A percentile compares a stretch with the other conserved stretches of the same genome.
phyloP scores from a whole-genome alignment of 225 moss, liverwort and hornwort genomes.

The Straminergon stramineum region DNA sequence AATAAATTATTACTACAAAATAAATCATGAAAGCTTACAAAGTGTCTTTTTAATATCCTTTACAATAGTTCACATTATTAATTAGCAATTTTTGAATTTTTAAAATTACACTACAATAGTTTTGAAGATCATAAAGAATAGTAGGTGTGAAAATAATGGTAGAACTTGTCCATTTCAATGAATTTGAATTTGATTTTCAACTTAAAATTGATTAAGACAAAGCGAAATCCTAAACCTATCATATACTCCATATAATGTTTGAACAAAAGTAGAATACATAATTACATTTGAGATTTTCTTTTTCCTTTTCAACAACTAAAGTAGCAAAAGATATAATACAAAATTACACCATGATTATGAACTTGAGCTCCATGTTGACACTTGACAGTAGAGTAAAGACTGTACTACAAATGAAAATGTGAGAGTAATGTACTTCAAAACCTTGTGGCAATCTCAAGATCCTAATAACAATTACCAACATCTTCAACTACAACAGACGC shows the following conservation, averaged over 20 bases:
- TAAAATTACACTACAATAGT: background rate
- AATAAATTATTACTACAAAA: background rate
- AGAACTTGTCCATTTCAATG: background rate
- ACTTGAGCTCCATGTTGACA: accelerated
- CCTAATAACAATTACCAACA: background rate
- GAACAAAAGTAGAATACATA: background rate
- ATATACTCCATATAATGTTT: background rate
- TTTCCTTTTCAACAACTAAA: background rate
- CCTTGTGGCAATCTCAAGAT: background rate
- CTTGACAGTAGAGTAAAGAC: background rate
- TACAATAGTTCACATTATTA: background rate
- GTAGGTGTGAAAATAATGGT: background rate
- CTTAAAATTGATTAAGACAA: background rate
- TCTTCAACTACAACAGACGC: no score
- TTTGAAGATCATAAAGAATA: background rate
- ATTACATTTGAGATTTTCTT: background rate
- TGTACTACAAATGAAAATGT: background rate
- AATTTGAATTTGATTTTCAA: background rate
- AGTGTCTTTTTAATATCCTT: background rate
- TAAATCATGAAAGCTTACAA: background rate
- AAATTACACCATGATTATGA: background rate
- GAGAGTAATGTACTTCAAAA: background rate
- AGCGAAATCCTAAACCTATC: background rate
- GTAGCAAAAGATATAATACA: background rate
- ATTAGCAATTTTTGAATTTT: no score